A percentile compares a stretch with the other conserved stretches of the same genome.
Evolutionary conservation across 345 rosid species (phyloP).

Genomic region (Dimocarpus longan): DNA sequence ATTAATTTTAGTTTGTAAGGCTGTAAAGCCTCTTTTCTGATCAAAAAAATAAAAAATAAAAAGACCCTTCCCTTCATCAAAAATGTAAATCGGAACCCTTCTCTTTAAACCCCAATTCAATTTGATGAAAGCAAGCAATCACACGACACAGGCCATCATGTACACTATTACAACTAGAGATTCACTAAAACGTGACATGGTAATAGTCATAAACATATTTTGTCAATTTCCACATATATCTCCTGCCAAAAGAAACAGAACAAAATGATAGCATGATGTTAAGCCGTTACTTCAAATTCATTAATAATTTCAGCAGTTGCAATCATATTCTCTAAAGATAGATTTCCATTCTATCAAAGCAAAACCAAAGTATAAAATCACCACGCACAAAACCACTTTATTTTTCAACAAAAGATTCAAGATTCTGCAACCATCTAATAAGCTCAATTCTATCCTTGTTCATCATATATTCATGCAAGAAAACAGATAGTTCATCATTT

Average conservation of each 20-base stretch:
- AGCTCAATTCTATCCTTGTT: slow-evolving; percentile 78
- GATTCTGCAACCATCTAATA: slow-evolving; percentile 60
- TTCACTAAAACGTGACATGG: not conserved
- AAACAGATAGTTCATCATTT: slow-evolving; percentile 51
- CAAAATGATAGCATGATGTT: not conserved
- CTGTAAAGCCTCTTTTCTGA: no score
- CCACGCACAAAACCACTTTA: slow-evolving; percentile 13
- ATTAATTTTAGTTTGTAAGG: no score
- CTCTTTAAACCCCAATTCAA: not conserved
- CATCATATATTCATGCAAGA: slow-evolving; percentile 74
- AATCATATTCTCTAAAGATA: not conserved
- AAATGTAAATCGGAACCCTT: not conserved
- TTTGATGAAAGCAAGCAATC: not conserved
- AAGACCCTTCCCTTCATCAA: not conserved
- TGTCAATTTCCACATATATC: not conserved
- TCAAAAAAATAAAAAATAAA: not conserved
- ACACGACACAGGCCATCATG: not conserved
- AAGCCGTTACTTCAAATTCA: not conserved
- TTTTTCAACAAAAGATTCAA: slow-evolving; percentile 47
- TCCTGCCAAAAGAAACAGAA: not conserved
- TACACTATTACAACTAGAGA: not conserved
- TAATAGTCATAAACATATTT: not conserved
- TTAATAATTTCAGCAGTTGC: not conserved
- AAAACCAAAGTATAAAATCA: not conserved
- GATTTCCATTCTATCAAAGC: not conserved